phyloP scores from a whole-genome alignment of 192 early-diverging fungal species.

The Gryganskiella cystojenkinii region DNA sequence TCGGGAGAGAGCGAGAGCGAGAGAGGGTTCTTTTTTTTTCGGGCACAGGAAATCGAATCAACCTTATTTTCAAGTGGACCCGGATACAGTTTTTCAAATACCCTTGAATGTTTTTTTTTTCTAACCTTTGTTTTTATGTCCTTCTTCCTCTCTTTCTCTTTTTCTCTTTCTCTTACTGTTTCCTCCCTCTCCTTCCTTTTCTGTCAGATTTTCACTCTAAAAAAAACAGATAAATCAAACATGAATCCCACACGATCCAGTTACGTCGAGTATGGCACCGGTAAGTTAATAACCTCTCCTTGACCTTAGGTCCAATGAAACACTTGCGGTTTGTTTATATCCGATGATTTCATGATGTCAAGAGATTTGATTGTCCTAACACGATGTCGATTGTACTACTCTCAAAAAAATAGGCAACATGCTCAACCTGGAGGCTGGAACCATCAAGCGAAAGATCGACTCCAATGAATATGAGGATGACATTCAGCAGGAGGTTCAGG shows the following conservation, averaged over 20 bases:
- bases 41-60: no score
- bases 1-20: no score
- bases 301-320: neutral
- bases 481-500: constrained; percentile 35
- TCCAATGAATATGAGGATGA: constrained; percentile 51
- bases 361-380: no score
- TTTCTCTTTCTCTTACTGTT: neutral
- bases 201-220: neutral
- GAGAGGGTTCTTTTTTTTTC: no score
- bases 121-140: neutral
- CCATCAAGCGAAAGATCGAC: constrained; percentile 51
- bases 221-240: neutral
- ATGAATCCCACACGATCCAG: constrained; percentile 39
- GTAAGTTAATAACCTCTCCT: no score
- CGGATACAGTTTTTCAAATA: no score
- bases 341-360: neutral
- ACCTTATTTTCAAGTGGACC: no score
- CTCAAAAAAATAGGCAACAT: constrained; percentile 54
- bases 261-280: constrained; percentile 48
- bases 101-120: constrained; percentile 9
- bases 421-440: constrained; percentile 43
- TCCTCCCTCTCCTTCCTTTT: neutral
- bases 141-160: neutral
- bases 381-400: no score
- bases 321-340: neutral